Conservation (phyloP, 805 yeast genomes). For the Candida ponderosae region DNA sequence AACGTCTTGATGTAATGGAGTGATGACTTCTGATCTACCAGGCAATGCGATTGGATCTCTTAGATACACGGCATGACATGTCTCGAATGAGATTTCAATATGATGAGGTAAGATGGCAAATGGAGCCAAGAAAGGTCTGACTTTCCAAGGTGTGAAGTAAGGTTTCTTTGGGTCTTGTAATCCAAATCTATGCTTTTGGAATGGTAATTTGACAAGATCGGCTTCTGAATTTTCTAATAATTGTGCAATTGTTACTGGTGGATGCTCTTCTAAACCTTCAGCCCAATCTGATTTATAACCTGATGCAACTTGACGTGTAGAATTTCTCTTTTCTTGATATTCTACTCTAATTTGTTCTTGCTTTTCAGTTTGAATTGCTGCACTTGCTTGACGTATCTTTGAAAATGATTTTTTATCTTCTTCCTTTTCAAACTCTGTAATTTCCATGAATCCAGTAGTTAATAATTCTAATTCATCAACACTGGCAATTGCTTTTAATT, state of each 20-base stretch:
- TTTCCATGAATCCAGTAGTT: constrained; percentile 6
- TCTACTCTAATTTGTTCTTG: constrained; percentile 21
- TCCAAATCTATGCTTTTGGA: constrained; percentile 79
- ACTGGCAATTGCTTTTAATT: constrained; percentile 22
- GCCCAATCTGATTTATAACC: constrained; percentile 45
- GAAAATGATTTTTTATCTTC: constrained; percentile 22
- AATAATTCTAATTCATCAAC: constrained; percentile 22
- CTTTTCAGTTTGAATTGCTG: constrained; percentile 15
- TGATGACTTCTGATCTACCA: constrained; percentile 89
- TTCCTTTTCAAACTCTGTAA: constrained; percentile 19
- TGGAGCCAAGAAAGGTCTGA: constrained; percentile 88
- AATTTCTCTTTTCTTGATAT: constrained; percentile 22
- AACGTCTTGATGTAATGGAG: constrained; percentile 75
- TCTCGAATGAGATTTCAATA: constrained; percentile 79
- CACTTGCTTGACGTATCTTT: constrained; percentile 15
- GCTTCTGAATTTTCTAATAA: constrained; percentile 43
- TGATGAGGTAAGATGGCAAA: constrained; percentile 90
- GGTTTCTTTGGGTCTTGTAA: constrained; percentile 69
- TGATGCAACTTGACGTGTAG: constrained; percentile 14
- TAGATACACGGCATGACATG: constrained; percentile 94
- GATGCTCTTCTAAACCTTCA: constrained; percentile 32
- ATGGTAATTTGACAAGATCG: constrained; percentile 55
- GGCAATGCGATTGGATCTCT: constrained; percentile 97
- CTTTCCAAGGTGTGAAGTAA: constrained; percentile 95
- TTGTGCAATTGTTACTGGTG: constrained; percentile 35